Percentiles rank a stretch among this genome's conserved stretches.
phyloP scores from a whole-genome alignment of 2,329 filamentous ascomycete species.

The Fusarium tuaranense region DNA sequence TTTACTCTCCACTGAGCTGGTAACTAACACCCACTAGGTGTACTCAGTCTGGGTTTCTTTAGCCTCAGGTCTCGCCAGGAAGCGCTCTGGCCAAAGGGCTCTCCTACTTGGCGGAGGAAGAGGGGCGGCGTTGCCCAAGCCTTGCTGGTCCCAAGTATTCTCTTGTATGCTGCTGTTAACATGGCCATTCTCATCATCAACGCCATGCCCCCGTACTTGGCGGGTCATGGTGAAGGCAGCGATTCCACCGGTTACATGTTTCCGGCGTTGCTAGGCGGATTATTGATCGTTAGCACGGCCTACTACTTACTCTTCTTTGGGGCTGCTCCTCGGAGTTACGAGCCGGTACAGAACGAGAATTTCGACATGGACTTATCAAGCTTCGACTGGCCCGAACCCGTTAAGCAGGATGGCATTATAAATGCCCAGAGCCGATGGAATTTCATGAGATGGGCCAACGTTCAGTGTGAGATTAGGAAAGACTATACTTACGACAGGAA shows the following conservation, averaged over 20 bases:
- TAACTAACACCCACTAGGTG: neutral
- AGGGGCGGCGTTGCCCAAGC: neutral
- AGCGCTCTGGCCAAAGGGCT: neutral
- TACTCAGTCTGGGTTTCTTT: neutral
- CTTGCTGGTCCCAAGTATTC: neutral
- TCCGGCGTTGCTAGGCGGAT: neutral
- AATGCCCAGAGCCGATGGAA: neutral
- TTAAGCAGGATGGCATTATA: neutral
- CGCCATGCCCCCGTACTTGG: neutral
- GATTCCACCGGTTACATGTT: neutral
- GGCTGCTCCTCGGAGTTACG: neutral
- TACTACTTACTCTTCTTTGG: neutral
- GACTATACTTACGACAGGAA: neutral
- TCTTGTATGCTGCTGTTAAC: neutral
- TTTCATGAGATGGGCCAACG: neutral
- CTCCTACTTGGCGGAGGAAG: fast-evolving
- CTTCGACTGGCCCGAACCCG: neutral
- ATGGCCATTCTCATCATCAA: neutral
- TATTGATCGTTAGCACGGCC: neutral
- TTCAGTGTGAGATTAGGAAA: conserved; percentile 1
- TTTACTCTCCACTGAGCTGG: too few relatives aligned
- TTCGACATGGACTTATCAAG: neutral
- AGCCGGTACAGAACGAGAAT: neutral
- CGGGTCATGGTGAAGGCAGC: neutral
- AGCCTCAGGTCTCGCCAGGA: neutral